phyloP scores from a whole-genome alignment of 495 filamentous ascomycete genomes.

The Trichocladium antarcticum region DNA sequence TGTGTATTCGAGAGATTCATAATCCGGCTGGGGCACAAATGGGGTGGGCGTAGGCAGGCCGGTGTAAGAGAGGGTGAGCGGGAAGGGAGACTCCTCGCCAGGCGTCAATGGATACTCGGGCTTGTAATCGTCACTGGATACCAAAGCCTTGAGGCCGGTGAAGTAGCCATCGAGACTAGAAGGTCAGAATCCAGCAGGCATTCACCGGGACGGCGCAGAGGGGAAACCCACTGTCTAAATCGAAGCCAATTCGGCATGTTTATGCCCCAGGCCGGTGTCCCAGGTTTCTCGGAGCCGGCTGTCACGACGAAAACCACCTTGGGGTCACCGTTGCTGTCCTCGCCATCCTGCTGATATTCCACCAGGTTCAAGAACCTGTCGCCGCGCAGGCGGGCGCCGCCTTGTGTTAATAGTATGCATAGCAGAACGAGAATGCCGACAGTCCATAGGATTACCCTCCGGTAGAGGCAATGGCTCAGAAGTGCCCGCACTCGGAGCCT shows the following conservation, averaged over 20 bases:
- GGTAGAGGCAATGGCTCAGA: constrained; percentile 32
- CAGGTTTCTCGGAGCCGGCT: background rate
- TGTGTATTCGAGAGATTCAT: constrained; percentile 48
- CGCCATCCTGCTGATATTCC: constrained; percentile 7
- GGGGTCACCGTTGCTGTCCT: background rate
- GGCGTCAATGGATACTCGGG: constrained; percentile 60
- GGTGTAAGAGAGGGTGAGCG: constrained; percentile 25
- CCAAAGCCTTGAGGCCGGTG: constrained; percentile 60
- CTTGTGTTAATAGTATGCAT: constrained; percentile 19
- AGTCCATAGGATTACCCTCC: constrained; percentile 34
- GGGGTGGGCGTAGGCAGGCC: constrained; percentile 43
- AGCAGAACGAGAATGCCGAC: constrained; percentile 23
- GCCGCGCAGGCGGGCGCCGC: constrained; percentile 7
- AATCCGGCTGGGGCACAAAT: constrained; percentile 60
- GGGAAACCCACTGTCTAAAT: constrained; percentile 32
- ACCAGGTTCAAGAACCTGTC: constrained; percentile 25
- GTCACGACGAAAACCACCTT: background rate
- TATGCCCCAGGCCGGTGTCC: constrained; percentile 5
- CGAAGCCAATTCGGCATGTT: constrained; percentile 31
- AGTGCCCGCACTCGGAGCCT: constrained; percentile 24
- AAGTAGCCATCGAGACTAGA: constrained; percentile 60
- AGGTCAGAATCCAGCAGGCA: background rate
- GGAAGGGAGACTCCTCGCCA: constrained; percentile 22
- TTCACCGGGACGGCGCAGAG: background rate
- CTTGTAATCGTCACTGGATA: constrained; percentile 48